Evolutionary conservation across 1,284 basidiomycete genomes (phyloP), one percentile per base, ranked within the genome.

Genomic region (Amylostereum areolatum): DNA sequence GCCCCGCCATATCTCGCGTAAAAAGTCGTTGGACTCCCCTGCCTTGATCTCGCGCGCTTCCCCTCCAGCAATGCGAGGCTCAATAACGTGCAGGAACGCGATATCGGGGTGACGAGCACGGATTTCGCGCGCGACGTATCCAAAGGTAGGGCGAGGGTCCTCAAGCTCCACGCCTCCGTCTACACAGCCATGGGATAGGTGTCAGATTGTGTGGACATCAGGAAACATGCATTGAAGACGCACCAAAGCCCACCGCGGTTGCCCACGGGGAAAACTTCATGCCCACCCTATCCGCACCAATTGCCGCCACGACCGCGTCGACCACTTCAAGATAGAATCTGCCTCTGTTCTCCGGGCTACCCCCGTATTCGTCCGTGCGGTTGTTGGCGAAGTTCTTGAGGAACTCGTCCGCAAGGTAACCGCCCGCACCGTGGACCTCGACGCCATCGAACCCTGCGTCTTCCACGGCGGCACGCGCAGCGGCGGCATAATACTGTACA

Each of bases 291-390:
- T 57, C 53, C 28, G 51, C 50, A 0, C 64, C 64, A 7, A 66
- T 56, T 10, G 56, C 60, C 4, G 55, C 47, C 5, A 54, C 56
- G 9, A 66, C 61, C 10, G 43, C 48, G 9, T 72, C 66, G 29
- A 74, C 58, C n/a, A 75, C 68, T 56, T 71, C 69, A 55, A 80
- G 62, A 1, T 67, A 57, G 51, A 84, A 82, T n/a, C 75, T 63
- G 2, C 65, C 57, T 18, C 82, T 67, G 60, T 81, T 81, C 62
- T 79, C 75, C 28, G 78, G 51, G 3, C 69, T 69, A 2, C 80
- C 81, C 5, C 81, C 81, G 60, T 80, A 85, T 35, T 70, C 64
- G 62, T 85, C 81, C 10, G 73, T 77, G 31, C 80, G 74, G 35
- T 71, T 66, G 66, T 83, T 83, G 41, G 67, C 57, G 5, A 59